These are phyloP conservation scores for Torrubiellomyces zombiae DNA, from an alignment of 2,329 filamentous ascomycete genomes.

Conservation along the genomic window DNA sequence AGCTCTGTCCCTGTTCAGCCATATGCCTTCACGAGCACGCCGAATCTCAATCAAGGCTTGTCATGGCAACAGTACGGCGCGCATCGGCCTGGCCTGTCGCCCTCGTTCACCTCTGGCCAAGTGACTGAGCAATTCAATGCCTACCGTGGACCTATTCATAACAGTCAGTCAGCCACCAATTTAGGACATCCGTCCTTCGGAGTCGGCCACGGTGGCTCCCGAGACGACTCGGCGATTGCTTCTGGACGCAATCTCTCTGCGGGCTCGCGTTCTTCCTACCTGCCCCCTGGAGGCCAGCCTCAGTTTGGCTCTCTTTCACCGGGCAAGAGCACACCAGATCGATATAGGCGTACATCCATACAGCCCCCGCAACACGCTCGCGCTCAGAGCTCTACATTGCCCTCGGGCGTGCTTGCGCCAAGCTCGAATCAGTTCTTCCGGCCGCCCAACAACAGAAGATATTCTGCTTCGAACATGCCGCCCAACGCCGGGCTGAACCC, in stretches of 20 bases:
- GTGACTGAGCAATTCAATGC: conserved; percentile 9
- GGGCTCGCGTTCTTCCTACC: no score
- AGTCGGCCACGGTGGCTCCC: conserved; percentile 23
- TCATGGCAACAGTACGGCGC: conserved; percentile 34
- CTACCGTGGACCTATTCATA: conserved; percentile 10
- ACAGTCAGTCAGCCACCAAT: conserved; percentile 22
- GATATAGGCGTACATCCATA: conserved; percentile 56
- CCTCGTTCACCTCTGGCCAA: conserved; percentile 20
- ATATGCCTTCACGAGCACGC: conserved; percentile 61
- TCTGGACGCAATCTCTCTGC: conserved; percentile 25
- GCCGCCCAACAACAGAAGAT: conserved; percentile 12
- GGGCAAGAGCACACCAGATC: conserved; percentile 46
- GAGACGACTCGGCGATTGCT: conserved; percentile 34
- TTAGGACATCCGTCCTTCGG: conserved; percentile 21
- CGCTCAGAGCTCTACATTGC: conserved; percentile 18
- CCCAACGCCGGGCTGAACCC: conserved; percentile 22
- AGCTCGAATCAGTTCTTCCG: conserved; percentile 15
- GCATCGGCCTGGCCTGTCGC: conserved; percentile 30
- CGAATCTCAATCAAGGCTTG: conserved; percentile 39
- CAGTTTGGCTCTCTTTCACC: no score
- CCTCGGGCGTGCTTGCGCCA: conserved; percentile 10
- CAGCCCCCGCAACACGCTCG: conserved; percentile 16
- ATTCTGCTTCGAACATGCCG: conserved; percentile 27
- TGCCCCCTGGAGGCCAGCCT: no score
- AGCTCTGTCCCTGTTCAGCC: conserved; percentile 49